Percentiles rank a stretch among this genome's conserved stretches.
phyloP scores from a whole-genome alignment of 371 early-diverging fungal species.

The Circinella umbellata region DNA sequence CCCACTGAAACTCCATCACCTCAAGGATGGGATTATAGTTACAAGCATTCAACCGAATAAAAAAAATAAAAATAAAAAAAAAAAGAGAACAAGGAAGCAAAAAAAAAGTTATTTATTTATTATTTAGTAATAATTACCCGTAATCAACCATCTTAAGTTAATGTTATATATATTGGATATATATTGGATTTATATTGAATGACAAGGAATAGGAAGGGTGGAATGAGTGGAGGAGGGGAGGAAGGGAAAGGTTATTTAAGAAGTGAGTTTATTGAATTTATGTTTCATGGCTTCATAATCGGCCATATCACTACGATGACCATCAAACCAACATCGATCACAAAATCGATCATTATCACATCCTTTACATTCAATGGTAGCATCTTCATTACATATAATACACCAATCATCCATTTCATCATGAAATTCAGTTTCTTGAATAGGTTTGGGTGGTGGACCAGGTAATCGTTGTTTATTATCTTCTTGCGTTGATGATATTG shows the following conservation, averaged over 20 bases:
- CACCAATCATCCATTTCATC: constrained; percentile 69
- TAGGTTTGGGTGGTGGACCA: constrained; percentile 55
- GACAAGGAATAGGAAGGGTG: too few species aligned
- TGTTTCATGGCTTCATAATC: constrained; percentile 42
- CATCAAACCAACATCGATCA: constrained; percentile 57
- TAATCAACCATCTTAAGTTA: too few species aligned
- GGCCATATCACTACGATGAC: constrained; percentile 45
- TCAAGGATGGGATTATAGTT: constrained; percentile 72
- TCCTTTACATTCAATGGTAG: constrained; percentile 56
- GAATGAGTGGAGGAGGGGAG: too few species aligned
- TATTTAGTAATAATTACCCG: too few species aligned
- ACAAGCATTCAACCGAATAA: constrained; percentile 29
- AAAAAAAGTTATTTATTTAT: too few species aligned
- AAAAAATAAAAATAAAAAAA: neutral
- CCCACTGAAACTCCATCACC: constrained; percentile 77
- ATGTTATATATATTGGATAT: too few species aligned
- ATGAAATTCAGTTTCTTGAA: constrained; percentile 37
- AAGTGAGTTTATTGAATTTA: constrained; percentile 15
- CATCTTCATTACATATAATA: constrained; percentile 72
- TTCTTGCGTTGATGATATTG: neutral
- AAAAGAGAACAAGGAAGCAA: too few species aligned
- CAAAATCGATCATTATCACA: constrained; percentile 67
- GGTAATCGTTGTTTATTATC: constrained; percentile 13
- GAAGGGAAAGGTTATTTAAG: neutral
- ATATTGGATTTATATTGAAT: too few species aligned